These are phyloP conservation scores for Solanum appendiculatum DNA, from an alignment of 257 asterid species.

Conservation along the genomic window DNA sequence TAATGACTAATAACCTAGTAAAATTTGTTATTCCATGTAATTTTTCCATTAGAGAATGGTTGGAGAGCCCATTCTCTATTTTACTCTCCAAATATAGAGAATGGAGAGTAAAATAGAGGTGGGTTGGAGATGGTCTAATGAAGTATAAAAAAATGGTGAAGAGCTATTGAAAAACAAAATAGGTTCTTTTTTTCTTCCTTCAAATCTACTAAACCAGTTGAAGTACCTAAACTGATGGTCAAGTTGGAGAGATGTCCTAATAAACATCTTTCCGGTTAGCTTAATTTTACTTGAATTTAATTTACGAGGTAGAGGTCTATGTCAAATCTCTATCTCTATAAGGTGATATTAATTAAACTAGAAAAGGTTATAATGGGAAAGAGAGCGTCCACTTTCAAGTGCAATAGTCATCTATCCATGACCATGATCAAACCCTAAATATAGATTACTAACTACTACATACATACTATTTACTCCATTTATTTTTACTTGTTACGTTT, in stretches of 20 bases:
- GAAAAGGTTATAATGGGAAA: background rate
- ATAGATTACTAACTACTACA: background rate
- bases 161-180: no score
- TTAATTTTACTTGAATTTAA: background rate
- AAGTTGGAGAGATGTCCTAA: background rate
- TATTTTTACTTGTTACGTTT: background rate
- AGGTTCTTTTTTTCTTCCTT: background rate
- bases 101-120: no score
- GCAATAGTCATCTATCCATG: background rate
- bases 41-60: no score
- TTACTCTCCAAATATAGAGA: no score
- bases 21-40: no score
- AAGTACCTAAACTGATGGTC: background rate
- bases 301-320: background rate
- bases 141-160: no score
- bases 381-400: background rate
- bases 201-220: background rate
- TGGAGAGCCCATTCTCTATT: no score
- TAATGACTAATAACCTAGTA: no score
- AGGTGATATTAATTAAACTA: background rate
- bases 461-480: background rate
- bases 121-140: no score
- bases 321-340: background rate
- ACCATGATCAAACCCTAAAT: background rate
- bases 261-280: background rate